Evolutionary conservation across 73 alveolate genomes (phyloP).

Genomic region (Paramecium primaurelia): DNA sequence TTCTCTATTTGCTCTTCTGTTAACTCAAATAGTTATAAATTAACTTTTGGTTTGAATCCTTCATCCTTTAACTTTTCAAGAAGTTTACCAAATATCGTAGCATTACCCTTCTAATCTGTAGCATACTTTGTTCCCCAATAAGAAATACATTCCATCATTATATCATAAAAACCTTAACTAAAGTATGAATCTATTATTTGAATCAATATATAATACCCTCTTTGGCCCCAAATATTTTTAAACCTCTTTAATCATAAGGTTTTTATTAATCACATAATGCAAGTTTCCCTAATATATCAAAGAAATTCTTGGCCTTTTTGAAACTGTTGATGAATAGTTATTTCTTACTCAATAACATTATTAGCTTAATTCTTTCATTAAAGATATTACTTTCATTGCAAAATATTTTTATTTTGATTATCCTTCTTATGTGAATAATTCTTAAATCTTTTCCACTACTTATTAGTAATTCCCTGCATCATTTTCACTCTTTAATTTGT

Average conservation of each 20-base stretch:
- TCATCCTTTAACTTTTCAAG: not conserved
- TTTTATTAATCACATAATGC: not conserved
- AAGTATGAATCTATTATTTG: not conserved
- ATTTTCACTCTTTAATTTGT: not conserved
- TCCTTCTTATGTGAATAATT: not conserved
- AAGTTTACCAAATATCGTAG: not conserved
- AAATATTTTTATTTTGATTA: not conserved
- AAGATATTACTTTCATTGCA: not conserved
- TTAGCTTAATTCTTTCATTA: not conserved
- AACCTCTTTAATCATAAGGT: not conserved
- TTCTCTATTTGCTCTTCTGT: not conserved
- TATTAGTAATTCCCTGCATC: not conserved
- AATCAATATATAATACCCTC: not conserved
- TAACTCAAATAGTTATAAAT: not conserved
- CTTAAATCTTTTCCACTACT: not conserved
- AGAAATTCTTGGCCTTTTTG: not conserved
- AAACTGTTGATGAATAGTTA: not conserved
- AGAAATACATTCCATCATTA: not conserved
- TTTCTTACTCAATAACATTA: not conserved
- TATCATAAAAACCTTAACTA: not conserved
- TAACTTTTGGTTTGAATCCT: not conserved
- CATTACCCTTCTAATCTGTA: not conserved
- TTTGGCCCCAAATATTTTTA: not conserved
- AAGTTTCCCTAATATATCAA: not conserved
- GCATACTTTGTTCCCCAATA: constrained; percentile 27